Evolutionary conservation across 108 stramenopile species (phyloP), one percentile per base, ranked within the genome.

Genomic region (Nannochloropsis salina): DNA sequence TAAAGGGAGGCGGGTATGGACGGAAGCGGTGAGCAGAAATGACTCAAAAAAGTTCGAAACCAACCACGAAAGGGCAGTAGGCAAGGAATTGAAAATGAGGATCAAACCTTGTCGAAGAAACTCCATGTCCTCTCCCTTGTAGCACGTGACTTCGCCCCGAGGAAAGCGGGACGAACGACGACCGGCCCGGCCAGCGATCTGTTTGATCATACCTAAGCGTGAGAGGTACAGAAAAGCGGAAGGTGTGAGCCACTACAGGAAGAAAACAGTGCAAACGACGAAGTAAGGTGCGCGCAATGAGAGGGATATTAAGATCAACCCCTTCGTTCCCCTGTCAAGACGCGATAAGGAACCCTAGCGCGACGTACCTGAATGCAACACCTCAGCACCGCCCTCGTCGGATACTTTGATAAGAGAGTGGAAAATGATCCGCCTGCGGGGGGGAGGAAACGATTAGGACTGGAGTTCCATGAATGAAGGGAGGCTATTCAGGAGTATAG

Each of bases 101-200:
- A 8, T 2, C 61, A 15, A n/a, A 74, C 61, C 61, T 74, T 15
- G n/a, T 15, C 61, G 61, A 2, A 74, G 61, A 6, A 74, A 74
- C 2, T 74, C 20, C 61, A 74, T 74, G 61, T 74, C 61, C 8
- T 74, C 61, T 3, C 8, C 3, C n/a, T 74, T 74, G n/a, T 74
- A 74, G 61, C 61, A 74, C 20, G 61, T 74, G 8, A 74, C 61
- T n/a, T 74, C 61, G 61, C 61, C 61, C 20, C n/a, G 15, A 0
- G 61, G 61, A 6, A 74, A 74, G 61, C 61, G 61, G 61, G 61
- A 74, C 4, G 61, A 74, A 74, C 93, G 85, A 12, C 96, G 90
- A 6, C 96, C 96, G n/a, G 96, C 96, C 15, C 96, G 86, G 2
- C 96, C 96, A 41, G 92, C 93, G 83, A 97, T 97, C 85, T 97